Evolutionary conservation across 2,329 filamentous ascomycete species (phyloP), one percentile per base, ranked within the genome.

Genomic region (Triangularia setosa): DNA sequence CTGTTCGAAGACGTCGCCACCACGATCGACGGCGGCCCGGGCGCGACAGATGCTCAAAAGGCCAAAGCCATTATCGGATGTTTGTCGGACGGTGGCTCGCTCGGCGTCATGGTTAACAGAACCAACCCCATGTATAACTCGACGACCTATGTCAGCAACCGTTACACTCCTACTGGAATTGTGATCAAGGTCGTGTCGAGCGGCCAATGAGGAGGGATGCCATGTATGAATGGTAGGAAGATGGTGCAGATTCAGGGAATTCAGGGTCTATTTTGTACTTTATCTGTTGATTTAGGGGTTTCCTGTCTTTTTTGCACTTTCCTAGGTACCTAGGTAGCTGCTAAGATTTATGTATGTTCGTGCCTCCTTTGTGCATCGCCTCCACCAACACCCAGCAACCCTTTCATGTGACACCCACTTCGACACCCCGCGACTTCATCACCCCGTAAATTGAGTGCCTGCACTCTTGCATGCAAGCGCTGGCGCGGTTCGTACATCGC

Each of bases 141-240:
- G 1, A 35, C 60, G 0, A 65, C 65, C 4, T 75, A 72, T 61
- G 66, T 64, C n/a, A 27, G 58, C 3, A 68, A 65, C 6, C 63
- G 63, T n/a, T 67, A 65, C 23, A 69, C 62, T 11, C 67, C 71
- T 1, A 61, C 65, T 23, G 72, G 70, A 1, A 69, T 75, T 8
- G 59, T 73, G 16, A 67, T 74, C 69, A 75, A 75, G 69, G 58
- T 74, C 23, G 70, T 73, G 14, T 40, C 33, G 14, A 40, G 33
- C 7, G 33, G 33, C 16, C 33, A 40, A 14, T 40, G 33, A 40
- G 33, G 30, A 14, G 12, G 30, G 33, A n/a, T 40, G 16, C 4
- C 5, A n/a, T 4, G 30, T 33, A 12, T 33, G 3, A 12, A 12
- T 40, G 16, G 33, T 40, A 14, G 33, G 12, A 40, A 3, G 33